A percentile compares a stretch with the other conserved stretches of the same genome.
Conservation (phyloP, 176 grass and related monocot genomes). For the Saccharum spontaneum region DNA sequence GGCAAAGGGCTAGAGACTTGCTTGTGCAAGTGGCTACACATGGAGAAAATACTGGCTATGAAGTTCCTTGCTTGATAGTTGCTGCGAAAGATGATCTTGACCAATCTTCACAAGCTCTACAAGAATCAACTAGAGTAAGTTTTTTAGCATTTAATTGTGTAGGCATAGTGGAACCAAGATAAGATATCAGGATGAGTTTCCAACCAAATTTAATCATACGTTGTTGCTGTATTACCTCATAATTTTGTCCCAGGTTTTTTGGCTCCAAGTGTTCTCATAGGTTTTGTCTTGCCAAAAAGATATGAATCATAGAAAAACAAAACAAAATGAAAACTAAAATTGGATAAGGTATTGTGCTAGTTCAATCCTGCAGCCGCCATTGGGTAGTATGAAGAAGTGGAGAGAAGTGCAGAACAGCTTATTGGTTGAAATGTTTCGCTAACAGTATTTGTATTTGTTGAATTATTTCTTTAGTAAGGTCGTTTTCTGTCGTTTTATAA, state of each 20-base stretch:
- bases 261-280: neutral
- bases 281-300: neutral
- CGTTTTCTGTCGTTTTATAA: neutral
- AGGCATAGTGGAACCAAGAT: neutral
- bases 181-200: neutral
- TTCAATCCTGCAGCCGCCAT: neutral
- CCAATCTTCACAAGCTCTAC: constrained; percentile 77
- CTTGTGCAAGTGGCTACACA: constrained; percentile 91
- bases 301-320: neutral
- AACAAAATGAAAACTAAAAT: neutral
- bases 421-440: neutral
- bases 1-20: constrained; percentile 87
- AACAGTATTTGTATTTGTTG: neutral
- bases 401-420: neutral
- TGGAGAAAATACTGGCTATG: constrained; percentile 92
- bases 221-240: neutral
- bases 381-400: neutral
- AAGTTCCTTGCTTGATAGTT: constrained; percentile 95
- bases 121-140: constrained; percentile 96
- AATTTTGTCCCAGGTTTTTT: neutral
- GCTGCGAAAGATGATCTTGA: constrained; percentile 98
- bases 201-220: neutral
- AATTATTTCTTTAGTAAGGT: neutral
- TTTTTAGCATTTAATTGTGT: constrained; percentile 11
- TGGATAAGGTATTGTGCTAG: neutral